Evolutionary conservation across 768 basidiomycete genomes (phyloP).

Genomic region (Galerina sulciceps): DNA sequence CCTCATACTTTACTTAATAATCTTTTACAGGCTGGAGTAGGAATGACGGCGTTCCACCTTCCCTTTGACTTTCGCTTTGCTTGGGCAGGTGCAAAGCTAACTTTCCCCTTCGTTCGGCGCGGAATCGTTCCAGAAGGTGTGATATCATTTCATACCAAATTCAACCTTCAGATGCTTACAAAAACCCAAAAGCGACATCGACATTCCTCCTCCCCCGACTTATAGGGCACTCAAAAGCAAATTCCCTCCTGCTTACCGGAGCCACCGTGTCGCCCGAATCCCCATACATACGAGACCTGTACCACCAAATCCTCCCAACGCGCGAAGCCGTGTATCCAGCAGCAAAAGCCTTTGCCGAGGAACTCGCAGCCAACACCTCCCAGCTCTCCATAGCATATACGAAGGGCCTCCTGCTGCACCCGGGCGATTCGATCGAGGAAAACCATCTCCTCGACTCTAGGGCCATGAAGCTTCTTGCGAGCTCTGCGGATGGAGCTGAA

Average conservation of each 20-base stretch:
- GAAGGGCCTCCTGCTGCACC: constrained; percentile 57
- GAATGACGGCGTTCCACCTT: constrained; percentile 52
- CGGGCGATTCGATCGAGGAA: constrained; percentile 53
- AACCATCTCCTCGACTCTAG: constrained; percentile 60
- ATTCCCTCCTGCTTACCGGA: constrained; percentile 53
- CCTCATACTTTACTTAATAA: not conserved
- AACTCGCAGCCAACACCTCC: constrained; percentile 54
- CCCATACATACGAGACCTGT: constrained; percentile 45
- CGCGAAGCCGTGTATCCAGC: constrained; percentile 57
- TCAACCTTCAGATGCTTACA: too few relatives aligned
- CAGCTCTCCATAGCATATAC: constrained; percentile 54
- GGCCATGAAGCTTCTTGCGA: constrained; percentile 44
- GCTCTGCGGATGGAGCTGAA: constrained; percentile 46
- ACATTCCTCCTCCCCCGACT: constrained; percentile 58
- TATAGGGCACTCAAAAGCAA: constrained; percentile 54
- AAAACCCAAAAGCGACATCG: constrained; percentile 20
- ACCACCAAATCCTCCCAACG: constrained; percentile 49
- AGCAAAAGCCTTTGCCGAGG: constrained; percentile 54
- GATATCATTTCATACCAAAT: too few relatives aligned
- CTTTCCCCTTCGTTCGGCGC: constrained; percentile 53
- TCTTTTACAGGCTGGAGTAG: constrained; percentile 47
- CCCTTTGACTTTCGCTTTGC: constrained; percentile 57
- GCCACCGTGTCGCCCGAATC: constrained; percentile 49
- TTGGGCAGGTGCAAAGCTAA: constrained; percentile 52
- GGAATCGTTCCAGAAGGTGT: constrained; percentile 40